Percentiles rank a stretch among this genome's conserved stretches.
Conservation (phyloP, 2,329 filamentous ascomycete species). For the Cladosporium sp. region DNA sequence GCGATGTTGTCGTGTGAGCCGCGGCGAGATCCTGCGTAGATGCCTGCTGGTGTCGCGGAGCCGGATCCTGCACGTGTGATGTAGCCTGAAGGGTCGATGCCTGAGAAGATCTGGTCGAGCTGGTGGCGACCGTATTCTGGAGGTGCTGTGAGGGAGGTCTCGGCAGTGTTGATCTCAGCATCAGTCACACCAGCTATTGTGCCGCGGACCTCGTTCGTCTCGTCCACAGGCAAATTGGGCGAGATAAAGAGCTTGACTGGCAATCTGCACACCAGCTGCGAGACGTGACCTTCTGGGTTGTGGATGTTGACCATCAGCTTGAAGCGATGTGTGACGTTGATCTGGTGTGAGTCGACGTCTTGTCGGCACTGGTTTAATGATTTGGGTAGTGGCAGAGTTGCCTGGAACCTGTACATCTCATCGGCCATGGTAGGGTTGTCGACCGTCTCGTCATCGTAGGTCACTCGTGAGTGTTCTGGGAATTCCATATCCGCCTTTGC, state of each 20-base stretch:
- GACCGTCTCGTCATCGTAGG: slow-evolving; percentile 35
- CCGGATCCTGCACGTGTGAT: slow-evolving; percentile 47
- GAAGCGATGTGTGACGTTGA: slow-evolving; percentile 89
- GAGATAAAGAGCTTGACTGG: slow-evolving; percentile 94
- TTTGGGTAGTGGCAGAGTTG: slow-evolving; percentile 67
- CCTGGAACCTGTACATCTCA: slow-evolving; percentile 58
- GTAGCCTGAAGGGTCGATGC: slow-evolving; percentile 75
- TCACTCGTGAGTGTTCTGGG: slow-evolving; percentile 31
- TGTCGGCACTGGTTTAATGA: slow-evolving; percentile 79
- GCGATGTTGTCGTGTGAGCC: slow-evolving; percentile 78
- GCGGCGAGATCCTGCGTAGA: slow-evolving; percentile 63
- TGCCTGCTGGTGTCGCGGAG: slow-evolving; percentile 64
- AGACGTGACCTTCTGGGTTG: slow-evolving; percentile 92
- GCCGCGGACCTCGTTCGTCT: slow-evolving; percentile 70
- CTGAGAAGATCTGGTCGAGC: slow-evolving; percentile 85
- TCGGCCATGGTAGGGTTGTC: slow-evolving; percentile 38
- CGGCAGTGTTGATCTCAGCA: slow-evolving; percentile 45
- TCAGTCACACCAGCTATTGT: slow-evolving; percentile 32
- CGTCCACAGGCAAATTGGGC: slow-evolving; percentile 82
- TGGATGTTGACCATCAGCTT: slow-evolving; percentile 86
- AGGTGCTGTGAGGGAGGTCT: slow-evolving; percentile 66
- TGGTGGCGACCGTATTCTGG: slow-evolving; percentile 87
- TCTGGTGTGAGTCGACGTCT: slow-evolving; percentile 80
- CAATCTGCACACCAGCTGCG: slow-evolving; percentile 85
- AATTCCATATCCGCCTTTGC: slow-evolving; percentile 36